Evolutionary conservation across 768 basidiomycete genomes (phyloP).

Genomic region (Leccinellum albellum): DNA sequence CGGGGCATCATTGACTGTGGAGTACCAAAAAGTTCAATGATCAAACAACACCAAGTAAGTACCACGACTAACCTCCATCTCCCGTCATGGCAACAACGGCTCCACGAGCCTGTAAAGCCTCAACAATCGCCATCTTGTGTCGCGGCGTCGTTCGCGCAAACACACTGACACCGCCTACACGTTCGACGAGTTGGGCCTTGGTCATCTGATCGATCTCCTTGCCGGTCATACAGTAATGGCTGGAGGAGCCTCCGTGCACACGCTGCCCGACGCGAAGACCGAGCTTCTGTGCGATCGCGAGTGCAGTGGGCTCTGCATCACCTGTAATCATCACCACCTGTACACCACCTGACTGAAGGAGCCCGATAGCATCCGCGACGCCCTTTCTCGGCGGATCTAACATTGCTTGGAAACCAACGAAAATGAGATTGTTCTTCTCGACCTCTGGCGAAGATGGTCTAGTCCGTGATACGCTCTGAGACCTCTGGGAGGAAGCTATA

Average conservation of each 20-base stretch:
- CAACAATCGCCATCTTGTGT: constrained; percentile 97
- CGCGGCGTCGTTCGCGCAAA: constrained; percentile 95
- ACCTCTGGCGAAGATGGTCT: constrained; percentile 32
- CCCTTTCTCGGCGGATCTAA: constrained; percentile 91
- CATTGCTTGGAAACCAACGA: constrained; percentile 94
- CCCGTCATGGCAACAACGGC: constrained; percentile 97
- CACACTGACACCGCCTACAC: constrained; percentile 78
- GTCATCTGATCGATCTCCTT: constrained; percentile 82
- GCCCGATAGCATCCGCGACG: constrained; percentile 82
- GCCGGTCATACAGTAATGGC: constrained; percentile 65
- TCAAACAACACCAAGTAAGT: neutral
- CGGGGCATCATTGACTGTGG: constrained; percentile 87
- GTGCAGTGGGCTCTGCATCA: constrained; percentile 86
- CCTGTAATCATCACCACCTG: constrained; percentile 99
- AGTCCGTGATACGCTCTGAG: constrained; percentile 24
- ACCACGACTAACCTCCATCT: constrained; percentile 74
- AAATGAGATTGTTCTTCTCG: constrained; percentile 61
- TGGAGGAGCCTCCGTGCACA: constrained; percentile 26
- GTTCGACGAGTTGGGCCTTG: constrained; percentile 75
- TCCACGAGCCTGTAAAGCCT: constrained; percentile 87
- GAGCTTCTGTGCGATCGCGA: constrained; percentile 82
- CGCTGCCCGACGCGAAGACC: constrained; percentile 66
- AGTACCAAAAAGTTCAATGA: neutral
- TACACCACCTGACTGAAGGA: constrained; percentile 81
- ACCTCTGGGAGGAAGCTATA: constrained; percentile 12